Base-by-base conservation (phyloP, 1,139 yeast species). In the Debaryomyces singareniensis region DNA sequence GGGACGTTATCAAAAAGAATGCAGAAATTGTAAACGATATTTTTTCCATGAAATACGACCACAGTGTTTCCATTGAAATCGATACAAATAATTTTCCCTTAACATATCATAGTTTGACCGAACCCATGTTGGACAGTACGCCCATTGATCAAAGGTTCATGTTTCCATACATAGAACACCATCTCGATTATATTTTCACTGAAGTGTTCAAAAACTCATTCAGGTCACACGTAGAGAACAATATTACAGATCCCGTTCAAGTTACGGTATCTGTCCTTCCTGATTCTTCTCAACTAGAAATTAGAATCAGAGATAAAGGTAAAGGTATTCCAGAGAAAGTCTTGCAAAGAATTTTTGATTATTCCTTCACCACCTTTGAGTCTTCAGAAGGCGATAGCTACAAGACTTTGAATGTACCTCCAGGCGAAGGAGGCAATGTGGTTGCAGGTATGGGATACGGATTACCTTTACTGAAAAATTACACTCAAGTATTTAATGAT, bases 361-460 rank as follows among this genome's bases (percentile, higher is more conserved):
- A 85, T 55, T 81, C 95, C 4, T 89, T 81, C 53, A 71, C 94
- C 3, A 85, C 96, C 0, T 84, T 74, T 35, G 79, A 75, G 29
- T 63, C 71, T 3, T 58, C 58, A n/a, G 77, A 71, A 40, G 82
- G 81, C 3, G 78, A 72, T 15, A 60, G 70, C 25, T 67, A 64
- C 49, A 72, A 71, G 49, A 68, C 83, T 0, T 55, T 77, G 33
- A 82, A 82, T 44, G 72, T 74, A 13, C 78, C 84, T 13, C 93
- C 93, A 0, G 93, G 87, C 0, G 54, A 48, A 22, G 83, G 80
- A 1, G 79, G 81, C 0, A 75, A 80, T 44, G 71, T 76, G 5
- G 85, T 87, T 20, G 96, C 96, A 0, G 98, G 98, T 0, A 81
- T 91, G 84, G 98, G 98, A 1, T 89, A 86, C 49, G 98, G 98